A percentile compares a stretch with the other conserved stretches of the same genome.
phyloP scores from a whole-genome alignment of 1,139 yeast species.

The Candida sanyaensis region DNA sequence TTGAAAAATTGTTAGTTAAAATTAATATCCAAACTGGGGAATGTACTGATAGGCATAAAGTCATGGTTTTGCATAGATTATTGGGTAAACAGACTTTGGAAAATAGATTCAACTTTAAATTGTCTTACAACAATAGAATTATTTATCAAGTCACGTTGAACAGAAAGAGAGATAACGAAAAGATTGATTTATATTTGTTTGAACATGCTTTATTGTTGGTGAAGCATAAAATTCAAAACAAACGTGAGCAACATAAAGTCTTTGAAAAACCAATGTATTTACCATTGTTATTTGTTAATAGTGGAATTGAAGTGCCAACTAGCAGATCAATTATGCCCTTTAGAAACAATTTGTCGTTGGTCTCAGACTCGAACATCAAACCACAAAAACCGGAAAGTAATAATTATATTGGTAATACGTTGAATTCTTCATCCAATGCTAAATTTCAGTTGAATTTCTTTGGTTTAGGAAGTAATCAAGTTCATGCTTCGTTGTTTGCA shows the following conservation, averaged over 20 bases:
- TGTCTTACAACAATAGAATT: slow-evolving; percentile 81
- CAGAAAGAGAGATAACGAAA: slow-evolving; percentile 73
- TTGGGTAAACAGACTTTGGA: slow-evolving; percentile 83
- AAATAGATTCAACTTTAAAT: slow-evolving; percentile 56
- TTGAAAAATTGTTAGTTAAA: slow-evolving; percentile 73
- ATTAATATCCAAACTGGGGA: slow-evolving; percentile 93
- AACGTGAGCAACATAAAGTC: slow-evolving; percentile 89
- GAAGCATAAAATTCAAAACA: slow-evolving; percentile 82
- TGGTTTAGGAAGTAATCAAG: slow-evolving; percentile 48
- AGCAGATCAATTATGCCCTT: slow-evolving; percentile 47
- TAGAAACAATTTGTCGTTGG: slow-evolving; percentile 38
- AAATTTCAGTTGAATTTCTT: slow-evolving; percentile 51
- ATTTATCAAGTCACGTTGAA: slow-evolving; percentile 73
- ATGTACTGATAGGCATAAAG: slow-evolving; percentile 88
- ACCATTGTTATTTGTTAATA: slow-evolving; percentile 74
- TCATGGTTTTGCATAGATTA: slow-evolving; percentile 79
- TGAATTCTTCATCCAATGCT: slow-evolving; percentile 22
- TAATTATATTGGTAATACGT: slow-evolving; percentile 30
- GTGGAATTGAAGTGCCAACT: slow-evolving; percentile 77
- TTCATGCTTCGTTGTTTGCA: slow-evolving; percentile 47
- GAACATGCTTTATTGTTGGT: slow-evolving; percentile 89
- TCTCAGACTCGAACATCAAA: slow-evolving; percentile 38
- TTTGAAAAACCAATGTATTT: slow-evolving; percentile 92
- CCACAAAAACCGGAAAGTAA: slow-evolving; percentile 30
- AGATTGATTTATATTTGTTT: slow-evolving; percentile 79